A percentile compares a stretch with the other conserved stretches of the same genome.
phyloP scores from a whole-genome alignment of 2,329 filamentous ascomycete species.

The Zalaria sp. region DNA sequence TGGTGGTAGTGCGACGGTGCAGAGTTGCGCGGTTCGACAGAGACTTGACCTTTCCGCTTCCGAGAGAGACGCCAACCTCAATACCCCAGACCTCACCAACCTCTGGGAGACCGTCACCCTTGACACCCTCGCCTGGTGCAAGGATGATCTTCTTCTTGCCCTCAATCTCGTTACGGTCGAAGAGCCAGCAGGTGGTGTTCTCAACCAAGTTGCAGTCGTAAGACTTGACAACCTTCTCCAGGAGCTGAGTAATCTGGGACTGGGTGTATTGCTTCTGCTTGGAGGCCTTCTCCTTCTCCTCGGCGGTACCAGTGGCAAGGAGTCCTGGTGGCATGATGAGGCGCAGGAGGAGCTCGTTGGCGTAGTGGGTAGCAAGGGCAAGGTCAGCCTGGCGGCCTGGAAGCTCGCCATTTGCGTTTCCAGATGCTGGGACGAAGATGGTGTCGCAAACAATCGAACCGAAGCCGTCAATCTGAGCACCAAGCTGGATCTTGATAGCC shows the following conservation, averaged over 20 bases:
- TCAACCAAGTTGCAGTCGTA: constrained; percentile 91
- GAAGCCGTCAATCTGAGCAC: constrained; percentile 95
- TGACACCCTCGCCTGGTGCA: constrained; percentile 69
- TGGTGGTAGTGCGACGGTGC: constrained; percentile 83
- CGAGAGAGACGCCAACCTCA: constrained; percentile 83
- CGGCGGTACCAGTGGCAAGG: constrained; percentile 67
- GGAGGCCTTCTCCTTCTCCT: constrained; percentile 84
- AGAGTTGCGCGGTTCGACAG: constrained; percentile 79
- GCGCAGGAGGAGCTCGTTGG: constrained; percentile 85
- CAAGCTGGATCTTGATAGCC: constrained; percentile 94
- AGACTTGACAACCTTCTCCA: constrained; percentile 82
- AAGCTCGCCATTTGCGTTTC: constrained; percentile 39
- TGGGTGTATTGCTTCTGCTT: constrained; percentile 73
- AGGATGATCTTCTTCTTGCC: constrained; percentile 97
- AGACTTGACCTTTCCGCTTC: constrained; percentile 87
- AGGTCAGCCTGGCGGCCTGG: constrained; percentile 74
- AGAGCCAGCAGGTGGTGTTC: constrained; percentile 95
- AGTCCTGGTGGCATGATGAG: constrained; percentile 86
- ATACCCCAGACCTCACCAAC: constrained; percentile 95
- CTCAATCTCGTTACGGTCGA: constrained; percentile 96
- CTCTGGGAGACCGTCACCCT: constrained; percentile 80
- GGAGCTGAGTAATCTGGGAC: constrained; percentile 67
- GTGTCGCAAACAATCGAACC: constrained; percentile 94
- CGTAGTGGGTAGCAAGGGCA: constrained; percentile 80
- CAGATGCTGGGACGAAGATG: constrained; percentile 54